A percentile compares a stretch with the other conserved stretches of the same genome.
Evolutionary conservation across 2,329 filamentous ascomycete species (phyloP).

Genomic region (Bipolaris victoriae): DNA sequence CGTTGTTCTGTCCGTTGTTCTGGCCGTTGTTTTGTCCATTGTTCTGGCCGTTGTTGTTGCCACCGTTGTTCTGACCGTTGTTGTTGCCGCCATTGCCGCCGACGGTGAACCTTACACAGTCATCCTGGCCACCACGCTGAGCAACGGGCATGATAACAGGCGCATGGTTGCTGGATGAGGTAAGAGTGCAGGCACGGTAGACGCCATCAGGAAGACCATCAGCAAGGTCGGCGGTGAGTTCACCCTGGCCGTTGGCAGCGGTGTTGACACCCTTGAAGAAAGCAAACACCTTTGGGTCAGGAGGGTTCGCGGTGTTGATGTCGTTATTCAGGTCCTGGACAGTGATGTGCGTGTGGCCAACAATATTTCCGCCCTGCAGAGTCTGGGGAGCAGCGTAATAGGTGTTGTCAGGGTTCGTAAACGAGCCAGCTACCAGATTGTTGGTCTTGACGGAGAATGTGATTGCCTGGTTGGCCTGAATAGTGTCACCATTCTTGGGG

Average conservation of each 20-base stretch:
- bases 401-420: slow-evolving; percentile 61
- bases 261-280: slow-evolving; percentile 67
- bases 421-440: slow-evolving; percentile 60
- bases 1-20: slow-evolving; percentile 11
- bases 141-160: slow-evolving; percentile 65
- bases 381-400: slow-evolving; percentile 64
- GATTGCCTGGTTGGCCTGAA: slow-evolving; percentile 54
- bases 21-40: slow-evolving; percentile 19
- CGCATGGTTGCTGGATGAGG: slow-evolving; percentile 60
- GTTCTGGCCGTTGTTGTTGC: slow-evolving; percentile 7
- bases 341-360: slow-evolving; percentile 60
- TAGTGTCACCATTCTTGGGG: slow-evolving; percentile 52
- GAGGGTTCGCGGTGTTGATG: slow-evolving; percentile 45
- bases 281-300: slow-evolving; percentile 55
- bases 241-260: slow-evolving; percentile 55
- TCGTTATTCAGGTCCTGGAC: slow-evolving; percentile 56
- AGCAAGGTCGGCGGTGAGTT: slow-evolving; percentile 53
- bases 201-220: slow-evolving; percentile 56
- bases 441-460: slow-evolving; percentile 56
- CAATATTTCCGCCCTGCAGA: slow-evolving; percentile 51
- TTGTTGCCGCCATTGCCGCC: slow-evolving; percentile 13
- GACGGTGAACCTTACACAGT: slow-evolving; percentile 59
- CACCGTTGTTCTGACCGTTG: slow-evolving; percentile 19
- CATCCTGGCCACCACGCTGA: slow-evolving; percentile 61
- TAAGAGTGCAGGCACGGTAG: slow-evolving; percentile 62